Evolutionary conservation across 2,329 filamentous ascomycete genomes (phyloP).

Genomic region (Phialocephala sp.): DNA sequence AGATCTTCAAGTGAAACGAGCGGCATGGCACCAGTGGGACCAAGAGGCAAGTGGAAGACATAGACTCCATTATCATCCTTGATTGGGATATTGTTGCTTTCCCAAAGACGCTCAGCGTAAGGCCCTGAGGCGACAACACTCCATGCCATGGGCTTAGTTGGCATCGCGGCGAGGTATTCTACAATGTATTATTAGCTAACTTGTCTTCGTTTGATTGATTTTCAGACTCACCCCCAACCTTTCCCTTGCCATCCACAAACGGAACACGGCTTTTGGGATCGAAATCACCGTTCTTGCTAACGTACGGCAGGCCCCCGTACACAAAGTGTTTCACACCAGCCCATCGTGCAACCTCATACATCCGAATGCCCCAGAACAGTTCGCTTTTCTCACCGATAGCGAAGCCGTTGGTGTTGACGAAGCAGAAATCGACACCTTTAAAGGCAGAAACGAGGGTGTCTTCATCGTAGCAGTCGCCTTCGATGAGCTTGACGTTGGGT

Average conservation of each 20-base stretch:
- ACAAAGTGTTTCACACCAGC: constrained; percentile 51
- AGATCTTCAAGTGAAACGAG: constrained; percentile 54
- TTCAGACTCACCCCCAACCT: constrained; percentile 48
- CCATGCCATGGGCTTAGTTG: constrained; percentile 35
- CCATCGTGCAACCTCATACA: constrained; percentile 50
- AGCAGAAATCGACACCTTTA: constrained; percentile 52
- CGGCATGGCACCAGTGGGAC: constrained; percentile 46
- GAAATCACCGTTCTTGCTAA: constrained; percentile 53
- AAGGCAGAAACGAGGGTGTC: constrained; percentile 51
- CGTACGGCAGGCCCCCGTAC: constrained; percentile 57
- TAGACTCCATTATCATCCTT: constrained; percentile 48
- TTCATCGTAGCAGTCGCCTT: constrained; percentile 56
- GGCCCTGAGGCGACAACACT: constrained; percentile 50
- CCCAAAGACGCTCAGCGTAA: constrained; percentile 51
- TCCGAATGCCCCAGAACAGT: constrained; percentile 53
- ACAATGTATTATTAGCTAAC: constrained; percentile 40
- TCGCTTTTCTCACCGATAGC: constrained; percentile 58
- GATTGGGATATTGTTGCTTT: constrained; percentile 47
- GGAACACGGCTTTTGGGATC: constrained; percentile 51
- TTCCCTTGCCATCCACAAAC: constrained; percentile 55
- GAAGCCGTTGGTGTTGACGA: constrained; percentile 60
- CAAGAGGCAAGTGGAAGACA: constrained; percentile 50
- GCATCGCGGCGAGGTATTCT: constrained; percentile 31
- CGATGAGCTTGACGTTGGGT: constrained; percentile 52
- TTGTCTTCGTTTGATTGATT: constrained; percentile 45